Conservation (phyloP, 495 filamentous ascomycete species). For the Daldinia loculata region DNA sequence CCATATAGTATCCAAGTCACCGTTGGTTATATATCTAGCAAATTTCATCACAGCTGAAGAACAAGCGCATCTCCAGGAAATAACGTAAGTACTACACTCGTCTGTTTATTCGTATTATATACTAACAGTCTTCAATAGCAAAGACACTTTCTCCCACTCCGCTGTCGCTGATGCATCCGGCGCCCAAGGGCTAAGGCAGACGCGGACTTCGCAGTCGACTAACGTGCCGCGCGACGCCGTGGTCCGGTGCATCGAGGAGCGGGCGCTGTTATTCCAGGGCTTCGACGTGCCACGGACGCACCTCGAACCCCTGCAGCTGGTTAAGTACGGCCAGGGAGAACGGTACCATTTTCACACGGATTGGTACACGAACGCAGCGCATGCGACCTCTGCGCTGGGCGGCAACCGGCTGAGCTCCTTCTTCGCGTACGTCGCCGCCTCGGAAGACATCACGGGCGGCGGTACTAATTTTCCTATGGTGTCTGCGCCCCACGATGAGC, state of each 20-base stretch:
- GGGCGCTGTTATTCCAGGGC: constrained; percentile 76
- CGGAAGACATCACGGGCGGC: constrained; percentile 59
- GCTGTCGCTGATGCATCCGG: constrained; percentile 48
- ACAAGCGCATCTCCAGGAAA: constrained; percentile 50
- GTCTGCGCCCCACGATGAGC: constrained; percentile 45
- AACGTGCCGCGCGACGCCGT: constrained; percentile 61
- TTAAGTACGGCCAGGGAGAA: constrained; percentile 59
- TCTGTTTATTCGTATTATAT: not conserved
- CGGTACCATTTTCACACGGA: constrained; percentile 65
- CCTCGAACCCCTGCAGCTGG: constrained; percentile 64
- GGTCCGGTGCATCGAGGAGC: constrained; percentile 73
- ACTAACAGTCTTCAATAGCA: constrained; percentile 33
- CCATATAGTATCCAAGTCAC: constrained; percentile 62
- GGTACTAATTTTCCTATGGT: constrained; percentile 66
- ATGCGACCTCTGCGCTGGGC: constrained; percentile 50
- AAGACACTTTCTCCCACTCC: constrained; percentile 53
- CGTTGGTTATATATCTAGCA: constrained; percentile 64
- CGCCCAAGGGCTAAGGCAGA: constrained; percentile 42
- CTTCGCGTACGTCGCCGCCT: constrained; percentile 64
- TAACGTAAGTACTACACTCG: constrained; percentile 48
- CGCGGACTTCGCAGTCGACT: constrained; percentile 58
- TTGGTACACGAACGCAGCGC: constrained; percentile 60
- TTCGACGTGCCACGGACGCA: constrained; percentile 54
- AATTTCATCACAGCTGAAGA: constrained; percentile 57
- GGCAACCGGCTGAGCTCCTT: constrained; percentile 63